Evolutionary conservation across 1,284 basidiomycete genomes (phyloP).

Genomic region (Melampsora larici-populina): DNA sequence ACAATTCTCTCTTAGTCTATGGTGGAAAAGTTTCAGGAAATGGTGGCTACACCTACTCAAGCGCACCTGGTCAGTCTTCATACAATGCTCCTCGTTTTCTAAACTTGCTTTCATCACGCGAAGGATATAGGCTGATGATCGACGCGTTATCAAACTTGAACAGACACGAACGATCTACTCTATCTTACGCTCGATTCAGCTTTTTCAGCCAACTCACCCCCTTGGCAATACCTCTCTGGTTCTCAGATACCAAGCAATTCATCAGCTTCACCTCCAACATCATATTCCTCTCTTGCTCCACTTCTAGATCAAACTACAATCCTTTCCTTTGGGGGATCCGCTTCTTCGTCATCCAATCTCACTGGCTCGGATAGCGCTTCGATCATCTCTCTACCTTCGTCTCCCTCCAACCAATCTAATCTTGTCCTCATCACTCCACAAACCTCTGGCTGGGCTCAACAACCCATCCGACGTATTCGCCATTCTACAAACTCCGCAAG

Average conservation of each 20-base stretch:
- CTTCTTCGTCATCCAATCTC: constrained; percentile 25
- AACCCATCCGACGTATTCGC: constrained; percentile 29
- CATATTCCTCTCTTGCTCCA: constrained; percentile 19
- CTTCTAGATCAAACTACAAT: constrained; percentile 19
- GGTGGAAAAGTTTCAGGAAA: constrained; percentile 23
- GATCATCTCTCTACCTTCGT: constrained; percentile 26
- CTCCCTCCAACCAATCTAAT: constrained; percentile 1
- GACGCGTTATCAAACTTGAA: background rate
- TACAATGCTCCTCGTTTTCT: background rate
- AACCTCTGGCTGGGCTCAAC: constrained; percentile 13
- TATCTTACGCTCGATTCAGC: constrained; percentile 27
- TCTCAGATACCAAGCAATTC: constrained; percentile 3
- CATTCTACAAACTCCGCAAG: constrained; percentile 28
- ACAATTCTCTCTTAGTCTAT: constrained; percentile 31
- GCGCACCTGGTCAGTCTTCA: constrained; percentile 29
- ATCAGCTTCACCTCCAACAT: constrained; percentile 14
- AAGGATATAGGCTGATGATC: background rate
- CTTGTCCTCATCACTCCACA: constrained; percentile 3
- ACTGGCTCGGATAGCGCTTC: constrained; percentile 26
- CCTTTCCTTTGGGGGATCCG: constrained; percentile 26
- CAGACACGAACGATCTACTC: constrained; percentile 39
- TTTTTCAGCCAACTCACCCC: constrained; percentile 25
- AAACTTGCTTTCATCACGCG: background rate
- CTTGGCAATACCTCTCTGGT: constrained; percentile 36
- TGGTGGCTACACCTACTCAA: constrained; percentile 36